A percentile compares a stretch with the other conserved stretches of the same genome.
Conservation (phyloP, 2,329 filamentous ascomycete species). For the Fusarium phyllophilum region DNA sequence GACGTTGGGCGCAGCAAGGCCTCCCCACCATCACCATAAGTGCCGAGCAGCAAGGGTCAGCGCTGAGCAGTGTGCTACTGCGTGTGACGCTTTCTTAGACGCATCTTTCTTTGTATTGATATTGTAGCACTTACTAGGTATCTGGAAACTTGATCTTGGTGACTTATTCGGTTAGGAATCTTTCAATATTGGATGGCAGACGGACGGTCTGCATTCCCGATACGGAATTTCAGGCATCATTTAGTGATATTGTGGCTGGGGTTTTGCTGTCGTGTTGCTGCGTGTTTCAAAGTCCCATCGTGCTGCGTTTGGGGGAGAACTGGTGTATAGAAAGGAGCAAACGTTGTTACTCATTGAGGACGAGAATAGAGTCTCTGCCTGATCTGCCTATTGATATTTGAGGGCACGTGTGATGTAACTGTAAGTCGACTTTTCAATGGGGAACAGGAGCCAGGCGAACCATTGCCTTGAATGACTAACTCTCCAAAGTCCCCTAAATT, state of each 20-base stretch:
- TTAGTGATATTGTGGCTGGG: constrained; percentile 1
- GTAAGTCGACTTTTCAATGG: background rate
- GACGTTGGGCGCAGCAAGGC: constrained; percentile 37
- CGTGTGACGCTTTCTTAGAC: constrained; percentile 25
- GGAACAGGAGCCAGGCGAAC: constrained; percentile 29
- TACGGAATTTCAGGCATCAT: constrained; percentile 21
- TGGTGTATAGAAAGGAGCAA: background rate
- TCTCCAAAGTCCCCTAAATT: constrained; percentile 32
- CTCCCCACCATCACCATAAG: constrained; percentile 34
- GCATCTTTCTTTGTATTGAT: background rate
- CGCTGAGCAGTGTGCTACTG: constrained; percentile 20
- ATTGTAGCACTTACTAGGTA: background rate
- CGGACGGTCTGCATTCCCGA: background rate
- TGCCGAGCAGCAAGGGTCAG: constrained; percentile 37
- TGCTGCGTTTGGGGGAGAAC: background rate
- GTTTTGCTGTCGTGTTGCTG: background rate
- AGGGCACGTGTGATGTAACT: constrained; percentile 27
- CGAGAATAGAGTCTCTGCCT: constrained; percentile 38
- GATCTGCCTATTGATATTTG: constrained; percentile 29
- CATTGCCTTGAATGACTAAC: constrained; percentile 36
- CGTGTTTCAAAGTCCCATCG: constrained; percentile 21
- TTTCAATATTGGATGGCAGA: background rate
- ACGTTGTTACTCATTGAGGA: constrained; percentile 12
- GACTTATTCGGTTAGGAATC: background rate
- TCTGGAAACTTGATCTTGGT: background rate